A percentile compares a stretch with the other conserved stretches of the same genome.
phyloP scores from a whole-genome alignment of 208 protist genomes.

The Cochliopodium minus region DNA sequence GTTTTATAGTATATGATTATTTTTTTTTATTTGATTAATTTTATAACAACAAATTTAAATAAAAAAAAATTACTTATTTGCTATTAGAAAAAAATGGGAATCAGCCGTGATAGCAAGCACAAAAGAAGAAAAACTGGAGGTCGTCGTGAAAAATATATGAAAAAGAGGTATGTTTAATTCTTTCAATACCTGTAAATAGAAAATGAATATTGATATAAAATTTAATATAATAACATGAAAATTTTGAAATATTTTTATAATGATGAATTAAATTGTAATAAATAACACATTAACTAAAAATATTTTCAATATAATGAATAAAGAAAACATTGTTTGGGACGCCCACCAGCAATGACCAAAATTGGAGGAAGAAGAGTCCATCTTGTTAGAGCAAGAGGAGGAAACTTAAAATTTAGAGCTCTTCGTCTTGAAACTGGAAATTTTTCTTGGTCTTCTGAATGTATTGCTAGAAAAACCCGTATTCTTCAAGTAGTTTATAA shows the following conservation, averaged over 20 bases:
- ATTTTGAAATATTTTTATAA: neutral
- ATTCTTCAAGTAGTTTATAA: conserved; percentile 99
- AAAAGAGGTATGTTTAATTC: too few species aligned
- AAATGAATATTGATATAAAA: too few species aligned
- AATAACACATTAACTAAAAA: neutral
- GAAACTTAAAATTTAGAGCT: conserved; percentile 92
- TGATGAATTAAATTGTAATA: neutral
- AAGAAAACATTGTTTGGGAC: conserved; percentile 90
- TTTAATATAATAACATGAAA: too few species aligned
- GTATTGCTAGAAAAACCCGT: conserved; percentile 59
- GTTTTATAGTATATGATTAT: too few species aligned
- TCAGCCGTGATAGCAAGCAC: conserved; percentile 84
- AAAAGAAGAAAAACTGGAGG: conserved; percentile 93
- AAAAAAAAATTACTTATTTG: too few species aligned
- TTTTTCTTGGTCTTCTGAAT: conserved; percentile 83
- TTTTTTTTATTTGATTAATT: too few species aligned
- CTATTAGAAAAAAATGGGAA: conserved; percentile 61
- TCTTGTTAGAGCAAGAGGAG: conserved; percentile 79
- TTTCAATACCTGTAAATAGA: too few species aligned
- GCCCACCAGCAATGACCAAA: conserved; percentile 87
- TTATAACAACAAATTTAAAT: too few species aligned
- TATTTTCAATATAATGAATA: conserved; percentile 60
- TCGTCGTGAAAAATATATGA: conserved; percentile 66
- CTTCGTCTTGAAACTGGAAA: conserved; percentile 93
- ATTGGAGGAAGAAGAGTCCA: conserved; percentile 69